Evolutionary conservation across 192 early-diverging fungal genomes (phyloP), one percentile per base, ranked within the genome.

Genomic region (Entomortierella chlamydospora): DNA sequence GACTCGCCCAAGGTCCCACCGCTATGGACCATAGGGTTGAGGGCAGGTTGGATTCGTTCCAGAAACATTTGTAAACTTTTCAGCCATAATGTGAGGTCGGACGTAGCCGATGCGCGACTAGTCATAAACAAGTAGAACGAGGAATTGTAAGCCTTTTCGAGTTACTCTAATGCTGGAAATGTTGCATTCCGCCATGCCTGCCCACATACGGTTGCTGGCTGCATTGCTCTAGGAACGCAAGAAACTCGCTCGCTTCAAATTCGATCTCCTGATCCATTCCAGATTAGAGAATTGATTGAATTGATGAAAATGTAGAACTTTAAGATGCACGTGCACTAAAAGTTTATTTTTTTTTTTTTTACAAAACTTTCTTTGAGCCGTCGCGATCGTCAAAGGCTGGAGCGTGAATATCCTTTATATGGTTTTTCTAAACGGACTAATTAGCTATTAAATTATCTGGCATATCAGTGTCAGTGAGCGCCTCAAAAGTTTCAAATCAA

Each of bases 261-360:
- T 74, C 67, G 61, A 78, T 78, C 56, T 60, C 47, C 26, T 64
- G 61, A 47, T 64, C 67, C 67, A 78, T 78, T 58, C 74, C 67
- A 78, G 69, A 17, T 56, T 23, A 26, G 23, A 18, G 18, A 18
- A 51, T 51, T n/a, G n/a, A n/a, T n/a, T n/a, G n/a, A n/a, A n/a
- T n/a, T n/a, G n/a, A n/a, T n/a, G n/a, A n/a, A n/a, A n/a, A n/a
- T n/a, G n/a, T n/a, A n/a, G n/a, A n/a, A n/a, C n/a, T n/a, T n/a
- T n/a, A n/a, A n/a, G n/a, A n/a, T n/a, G n/a, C n/a, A n/a, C n/a
- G 50, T 22, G 23, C 50, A 25, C 50, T n/a, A n/a, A n/a, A n/a
- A n/a, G n/a, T n/a, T n/a, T n/a, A n/a, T n/a, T n/a, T n/a, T n/a
- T n/a, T n/a, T n/a, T n/a, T n/a, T n/a, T n/a, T n/a, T n/a, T n/a